Base-by-base conservation (phyloP, 2,329 filamentous ascomycete genomes). In the Blumeria hordei region DNA sequence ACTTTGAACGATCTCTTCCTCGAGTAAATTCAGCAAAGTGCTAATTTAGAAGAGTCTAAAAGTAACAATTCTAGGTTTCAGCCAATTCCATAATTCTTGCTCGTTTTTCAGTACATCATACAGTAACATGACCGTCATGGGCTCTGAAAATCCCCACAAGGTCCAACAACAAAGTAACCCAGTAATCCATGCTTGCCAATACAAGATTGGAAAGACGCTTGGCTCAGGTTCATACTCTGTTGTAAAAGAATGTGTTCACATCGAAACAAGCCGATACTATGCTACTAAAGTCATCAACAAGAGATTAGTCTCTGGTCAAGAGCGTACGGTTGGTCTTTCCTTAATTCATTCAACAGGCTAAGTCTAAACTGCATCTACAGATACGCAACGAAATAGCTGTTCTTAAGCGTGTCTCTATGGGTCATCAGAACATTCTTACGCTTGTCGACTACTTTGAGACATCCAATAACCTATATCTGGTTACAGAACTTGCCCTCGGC, bases 251-350 rank as follows among this genome's bases (percentile, higher is more conserved):
- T 98, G 92, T 67, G 88, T 96, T 33, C 92, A 98, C 68, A 96
- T 96, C 64, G 90, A 96, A 63, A 96, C 92, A 0, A 90, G 90
- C 49, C 81, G 88, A 61, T 96, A 95, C 70, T 98, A 96, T 80
- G 92, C 92, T 33, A 90, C 92, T 58, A 98, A 98, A 69, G 92
- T 98, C 59, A 98, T 98, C 70, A 98, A 98, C 72, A 98, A 98
- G 75, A 77, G 90, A 56, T 73, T 98, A 61, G 98, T 98, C 92
- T 85, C 88, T 6, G 92, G 92, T 36, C 78, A 92, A 62, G 92
- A 98, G 71, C 92, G 96, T 69, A 98, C 98, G 92, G 92, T 95
- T 66, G 58, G 70, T 64, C 44, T 53, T 16, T 35, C 6, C 18
- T 11, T 14, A n/a, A 35, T 10, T 28, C 21, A 28, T 28, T 28